Conservation (phyloP, 2,329 filamentous ascomycete genomes). For the Diaporthe citri region DNA sequence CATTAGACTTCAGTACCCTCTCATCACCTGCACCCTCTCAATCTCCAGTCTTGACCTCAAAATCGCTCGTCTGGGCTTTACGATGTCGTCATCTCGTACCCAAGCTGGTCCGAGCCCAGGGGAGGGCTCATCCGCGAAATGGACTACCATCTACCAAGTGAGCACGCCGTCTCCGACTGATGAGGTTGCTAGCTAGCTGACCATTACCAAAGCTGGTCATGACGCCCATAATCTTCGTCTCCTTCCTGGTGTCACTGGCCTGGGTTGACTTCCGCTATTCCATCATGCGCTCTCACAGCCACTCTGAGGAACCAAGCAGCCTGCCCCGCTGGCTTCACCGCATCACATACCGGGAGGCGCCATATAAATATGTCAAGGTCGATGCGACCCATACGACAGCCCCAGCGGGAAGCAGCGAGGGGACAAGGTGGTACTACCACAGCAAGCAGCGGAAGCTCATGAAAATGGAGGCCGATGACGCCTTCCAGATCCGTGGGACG, state of each 20-base stretch:
- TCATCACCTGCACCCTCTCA: too few species aligned
- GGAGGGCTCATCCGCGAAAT: conserved; percentile 26
- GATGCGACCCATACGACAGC: conserved; percentile 25
- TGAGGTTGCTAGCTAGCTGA: conserved; percentile 1
- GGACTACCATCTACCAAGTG: conserved; percentile 46
- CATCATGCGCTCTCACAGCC: conserved; percentile 58
- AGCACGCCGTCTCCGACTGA: neutral
- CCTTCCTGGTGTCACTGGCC: conserved; percentile 75
- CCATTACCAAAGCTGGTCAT: conserved; percentile 58
- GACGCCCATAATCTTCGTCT: conserved; percentile 73
- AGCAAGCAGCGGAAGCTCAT: conserved; percentile 71
- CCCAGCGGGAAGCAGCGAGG: conserved; percentile 42
- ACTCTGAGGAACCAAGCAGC: conserved; percentile 48
- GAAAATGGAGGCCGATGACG: conserved; percentile 72
- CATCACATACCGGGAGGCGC: conserved; percentile 55
- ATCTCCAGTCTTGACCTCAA: neutral
- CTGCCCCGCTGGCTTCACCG: conserved; percentile 57
- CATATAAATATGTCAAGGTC: conserved; percentile 52
- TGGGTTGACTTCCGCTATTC: conserved; percentile 71
- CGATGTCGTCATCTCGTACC: conserved; percentile 33
- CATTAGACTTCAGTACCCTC: neutral
- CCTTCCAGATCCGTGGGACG: conserved; percentile 69
- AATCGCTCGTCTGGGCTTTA: neutral
- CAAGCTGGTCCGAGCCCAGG: conserved; percentile 29
- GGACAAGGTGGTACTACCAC: conserved; percentile 61